phyloP scores from a whole-genome alignment of 1,284 basidiomycete genomes.

The Sporisorium iseilematis-ciliati region DNA sequence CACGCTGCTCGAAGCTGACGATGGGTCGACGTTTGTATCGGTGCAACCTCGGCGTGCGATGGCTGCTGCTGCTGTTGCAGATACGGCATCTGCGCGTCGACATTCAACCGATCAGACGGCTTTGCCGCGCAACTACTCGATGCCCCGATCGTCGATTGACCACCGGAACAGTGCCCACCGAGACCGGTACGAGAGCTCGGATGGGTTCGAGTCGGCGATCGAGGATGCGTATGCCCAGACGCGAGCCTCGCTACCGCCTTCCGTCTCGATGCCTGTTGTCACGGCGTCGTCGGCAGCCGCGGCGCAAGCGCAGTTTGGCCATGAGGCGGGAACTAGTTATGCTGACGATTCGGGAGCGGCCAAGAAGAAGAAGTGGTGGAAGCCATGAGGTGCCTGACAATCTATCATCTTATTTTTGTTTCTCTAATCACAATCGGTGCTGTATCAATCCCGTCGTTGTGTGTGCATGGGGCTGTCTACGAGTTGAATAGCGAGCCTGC shows the following conservation, averaged over 20 bases:
- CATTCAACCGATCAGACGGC: conserved; percentile 16
- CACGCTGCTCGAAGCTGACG: conserved; percentile 33
- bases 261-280: conserved; percentile 23
- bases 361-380: conserved; percentile 48
- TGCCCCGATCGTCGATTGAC: conserved; percentile 16
- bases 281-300: conserved; percentile 5
- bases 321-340: neutral
- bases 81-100: conserved; percentile 5
- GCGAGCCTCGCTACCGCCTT: conserved; percentile 25
- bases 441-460: neutral
- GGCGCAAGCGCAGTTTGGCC: neutral
- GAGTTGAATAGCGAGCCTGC: neutral
- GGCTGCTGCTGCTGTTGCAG: neutral
- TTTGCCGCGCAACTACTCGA: conserved; percentile 34
- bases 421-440: neutral
- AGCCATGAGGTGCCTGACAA: conserved; percentile 3
- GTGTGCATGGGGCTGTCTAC: neutral
- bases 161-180: neutral
- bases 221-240: conserved; percentile 41
- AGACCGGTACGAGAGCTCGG: conserved; percentile 22
- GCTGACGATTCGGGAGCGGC: conserved; percentile 6
- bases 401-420: neutral
- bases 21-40: conserved; percentile 31
- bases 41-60: conserved; percentile 19
- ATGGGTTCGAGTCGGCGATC: conserved; percentile 21